Evolutionary conservation across 345 rosid species (phyloP).

Genomic region (Bruguiera parviflora): DNA sequence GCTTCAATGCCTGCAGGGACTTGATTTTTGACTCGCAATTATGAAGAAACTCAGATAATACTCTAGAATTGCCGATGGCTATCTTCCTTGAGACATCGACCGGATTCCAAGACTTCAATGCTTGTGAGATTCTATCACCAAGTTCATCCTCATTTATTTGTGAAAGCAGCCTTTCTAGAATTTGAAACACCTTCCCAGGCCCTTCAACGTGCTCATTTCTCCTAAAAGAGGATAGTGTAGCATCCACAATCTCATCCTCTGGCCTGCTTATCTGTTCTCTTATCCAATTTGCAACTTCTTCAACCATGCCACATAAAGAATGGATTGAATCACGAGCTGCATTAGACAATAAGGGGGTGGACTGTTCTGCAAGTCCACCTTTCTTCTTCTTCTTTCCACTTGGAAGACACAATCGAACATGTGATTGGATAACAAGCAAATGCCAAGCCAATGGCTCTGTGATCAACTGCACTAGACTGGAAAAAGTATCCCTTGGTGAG

Average conservation of each 20-base stretch:
- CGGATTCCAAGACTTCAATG: constrained; percentile 61
- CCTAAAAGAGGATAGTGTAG: constrained; percentile 40
- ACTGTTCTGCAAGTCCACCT: constrained; percentile 48
- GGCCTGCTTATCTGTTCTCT: constrained; percentile 39
- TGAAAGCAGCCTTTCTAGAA: constrained; percentile 41
- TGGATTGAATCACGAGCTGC: constrained; percentile 52
- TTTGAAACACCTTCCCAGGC: constrained; percentile 62
- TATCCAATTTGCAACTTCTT: constrained; percentile 55
- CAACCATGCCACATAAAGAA: constrained; percentile 37
- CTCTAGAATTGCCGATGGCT: constrained; percentile 37
- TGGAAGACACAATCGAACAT: constrained; percentile 62
- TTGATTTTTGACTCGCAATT: constrained; percentile 67
- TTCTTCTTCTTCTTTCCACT: constrained; percentile 96
- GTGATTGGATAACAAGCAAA: constrained; percentile 64
- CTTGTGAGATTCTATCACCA: constrained; percentile 54
- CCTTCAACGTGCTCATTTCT: constrained; percentile 43
- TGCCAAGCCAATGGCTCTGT: constrained; percentile 95
- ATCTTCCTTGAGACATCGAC: constrained; percentile 56
- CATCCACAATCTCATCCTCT: constrained; percentile 59
- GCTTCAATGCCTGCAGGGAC: constrained; percentile 48
- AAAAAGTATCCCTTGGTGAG: constrained; percentile 44
- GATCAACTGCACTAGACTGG: constrained; percentile 58
- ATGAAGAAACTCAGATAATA: constrained; percentile 46
- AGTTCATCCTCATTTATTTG: constrained; percentile 45
- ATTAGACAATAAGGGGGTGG: constrained; percentile 35